Base-by-base conservation (phyloP, 192 early-diverging fungal species). In the Linnemannia exigua region DNA sequence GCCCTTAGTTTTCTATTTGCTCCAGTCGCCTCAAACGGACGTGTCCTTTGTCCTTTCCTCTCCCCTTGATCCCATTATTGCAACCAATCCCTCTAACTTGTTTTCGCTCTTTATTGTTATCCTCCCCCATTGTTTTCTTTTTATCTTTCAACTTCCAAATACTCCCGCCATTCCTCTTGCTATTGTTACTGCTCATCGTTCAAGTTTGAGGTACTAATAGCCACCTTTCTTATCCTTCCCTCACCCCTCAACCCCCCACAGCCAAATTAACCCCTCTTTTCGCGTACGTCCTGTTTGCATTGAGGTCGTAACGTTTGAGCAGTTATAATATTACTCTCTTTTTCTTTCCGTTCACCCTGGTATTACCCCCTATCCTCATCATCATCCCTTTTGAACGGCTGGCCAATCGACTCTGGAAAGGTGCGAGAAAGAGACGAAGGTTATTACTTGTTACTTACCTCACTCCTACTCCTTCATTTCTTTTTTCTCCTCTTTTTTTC, bases 171-270 rank as follows among this genome's bases (percentile, higher is more conserved):
- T 47, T 20, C 11, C 9, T 75, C 38, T 75, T 54, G 15, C 22
- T 46, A 31, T 41, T 75, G 28, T 67, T 76, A 41, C 38, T 76
- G 33, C 35, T 51, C 41, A 68, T 46, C 28, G 28, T 67, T 20
- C n/a, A 69, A 15, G 67, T 69, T 69, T 69, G 67, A 69, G 67
- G 38, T 22, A 41, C 33, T 0, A 20, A n/a, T 9, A 63, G 25
- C 20, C 25, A 20, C 38, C 67, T 19, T 68, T 68, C 67, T 25
- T 36, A 38, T 15, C 58, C 28, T 33, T 63, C 58, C 58, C 28
- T n/a, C 58, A 63, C 58, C 58, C 58, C 15, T 5, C 48, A 50
- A 5, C 17, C 17, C 48, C 48, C 48, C 17, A 50, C 28, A 63
- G 25, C 28, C 58, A 63, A n/a, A 63, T 25, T 31, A 63, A 11